These are phyloP conservation scores for Flaveria linearis DNA, from an alignment of 129 eudicot genomes.

Conservation along the genomic window DNA sequence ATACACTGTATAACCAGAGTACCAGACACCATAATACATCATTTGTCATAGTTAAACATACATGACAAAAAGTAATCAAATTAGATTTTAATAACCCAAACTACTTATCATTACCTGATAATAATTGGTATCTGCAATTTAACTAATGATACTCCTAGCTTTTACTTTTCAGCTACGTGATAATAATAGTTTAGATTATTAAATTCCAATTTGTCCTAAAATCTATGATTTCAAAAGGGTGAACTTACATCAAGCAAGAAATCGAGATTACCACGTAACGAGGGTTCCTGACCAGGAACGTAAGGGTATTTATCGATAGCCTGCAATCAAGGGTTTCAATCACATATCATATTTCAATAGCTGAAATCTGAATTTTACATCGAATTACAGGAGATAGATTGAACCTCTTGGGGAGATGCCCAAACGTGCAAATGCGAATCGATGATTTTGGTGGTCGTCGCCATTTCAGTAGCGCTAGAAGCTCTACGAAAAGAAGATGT, in stretches of 20 bases:
- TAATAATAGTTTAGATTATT: no score
- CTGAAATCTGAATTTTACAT: not conserved
- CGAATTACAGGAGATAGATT: no score
- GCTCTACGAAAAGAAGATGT: constrained; percentile 8
- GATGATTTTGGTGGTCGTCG: constrained; percentile 51
- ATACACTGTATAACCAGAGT: constrained; percentile 63
- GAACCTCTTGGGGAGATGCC: constrained; percentile 81
- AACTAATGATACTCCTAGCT: no score
- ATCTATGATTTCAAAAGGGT: not conserved
- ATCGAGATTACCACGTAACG: constrained; percentile 63
- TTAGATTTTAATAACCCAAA: no score
- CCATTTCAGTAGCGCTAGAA: constrained; percentile 21
- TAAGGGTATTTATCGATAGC: constrained; percentile 73
- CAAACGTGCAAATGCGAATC: constrained; percentile 92
- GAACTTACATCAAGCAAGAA: constrained; percentile 58
- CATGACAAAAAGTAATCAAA: not conserved
- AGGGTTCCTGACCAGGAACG: constrained; percentile 89
- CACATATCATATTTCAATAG: not conserved
- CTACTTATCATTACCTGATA: no score
- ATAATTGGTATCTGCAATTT: no score
- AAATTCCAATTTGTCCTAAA: no score
- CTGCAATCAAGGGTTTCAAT: constrained; percentile 25
- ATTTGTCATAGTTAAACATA: not conserved
- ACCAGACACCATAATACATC: not conserved
- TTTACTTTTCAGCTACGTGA: no score